Percentiles rank a stretch among this genome's conserved stretches.
These are phyloP conservation scores for Magnaporthiopsis incrustans DNA, from an alignment of 2,329 filamentous ascomycete genomes.

Conservation along the genomic window DNA sequence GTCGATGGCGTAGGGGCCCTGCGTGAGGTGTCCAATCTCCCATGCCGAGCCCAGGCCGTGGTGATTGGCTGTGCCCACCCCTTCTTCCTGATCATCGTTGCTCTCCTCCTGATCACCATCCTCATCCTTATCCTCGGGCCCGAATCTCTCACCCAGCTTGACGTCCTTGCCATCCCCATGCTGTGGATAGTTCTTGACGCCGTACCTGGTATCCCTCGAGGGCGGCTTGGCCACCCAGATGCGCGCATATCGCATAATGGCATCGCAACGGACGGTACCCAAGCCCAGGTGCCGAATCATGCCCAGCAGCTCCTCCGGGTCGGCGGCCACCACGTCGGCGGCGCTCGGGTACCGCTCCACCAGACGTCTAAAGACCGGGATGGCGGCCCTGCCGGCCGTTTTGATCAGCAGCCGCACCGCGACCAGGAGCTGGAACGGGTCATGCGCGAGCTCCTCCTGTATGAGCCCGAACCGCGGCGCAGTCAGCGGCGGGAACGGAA, in stretches of 20 bases:
- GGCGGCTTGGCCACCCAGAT: conserved; percentile 62
- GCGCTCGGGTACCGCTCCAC: conserved; percentile 62
- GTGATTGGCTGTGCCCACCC: conserved; percentile 13
- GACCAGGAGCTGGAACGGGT: conserved; percentile 74
- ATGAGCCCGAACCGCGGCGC: conserved; percentile 65
- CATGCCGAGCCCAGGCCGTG: conserved; percentile 42
- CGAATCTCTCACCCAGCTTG: conserved; percentile 19
- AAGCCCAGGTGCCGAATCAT: conserved; percentile 67
- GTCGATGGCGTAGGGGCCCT: conserved; percentile 76
- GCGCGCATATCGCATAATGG: conserved; percentile 62
- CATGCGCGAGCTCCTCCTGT: conserved; percentile 67
- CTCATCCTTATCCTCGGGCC: conserved; percentile 14
- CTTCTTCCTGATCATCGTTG: conserved; percentile 16
- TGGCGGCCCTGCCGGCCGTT: conserved; percentile 64
- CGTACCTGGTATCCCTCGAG: conserved; percentile 42
- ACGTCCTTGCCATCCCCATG: conserved; percentile 22
- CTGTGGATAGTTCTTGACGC: conserved; percentile 38
- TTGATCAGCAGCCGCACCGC: conserved; percentile 80
- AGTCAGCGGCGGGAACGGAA: conserved; percentile 61
- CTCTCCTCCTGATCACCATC: conserved; percentile 6
- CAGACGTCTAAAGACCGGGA: conserved; percentile 66
- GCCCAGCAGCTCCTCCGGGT: conserved; percentile 44
- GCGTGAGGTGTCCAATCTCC: conserved; percentile 81
- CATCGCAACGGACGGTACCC: conserved; percentile 56
- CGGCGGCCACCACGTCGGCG: conserved; percentile 35